Percentiles rank a stretch among this genome's conserved stretches.
phyloP scores from a whole-genome alignment of 2,329 filamentous ascomycete species.

The Blumeria graminis region DNA sequence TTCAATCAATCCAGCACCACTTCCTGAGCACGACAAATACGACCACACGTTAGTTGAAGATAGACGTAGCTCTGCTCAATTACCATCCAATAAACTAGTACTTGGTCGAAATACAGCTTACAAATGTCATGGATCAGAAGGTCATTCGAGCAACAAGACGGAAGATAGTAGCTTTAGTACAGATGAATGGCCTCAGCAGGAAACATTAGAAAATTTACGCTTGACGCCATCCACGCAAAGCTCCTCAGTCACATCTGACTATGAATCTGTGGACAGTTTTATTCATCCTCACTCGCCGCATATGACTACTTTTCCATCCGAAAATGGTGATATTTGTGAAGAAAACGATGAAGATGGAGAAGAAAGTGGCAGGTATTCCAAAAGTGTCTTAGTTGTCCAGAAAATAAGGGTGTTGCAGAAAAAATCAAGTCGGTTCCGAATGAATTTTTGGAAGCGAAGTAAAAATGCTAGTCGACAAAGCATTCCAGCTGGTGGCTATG shows the following conservation, averaged over 20 bases:
- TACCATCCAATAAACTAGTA: neutral
- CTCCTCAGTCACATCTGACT: constrained; percentile 32
- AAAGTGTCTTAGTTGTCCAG: constrained; percentile 20
- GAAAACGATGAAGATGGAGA: constrained; percentile 4
- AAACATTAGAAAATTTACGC: constrained; percentile 37
- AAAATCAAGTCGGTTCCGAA: constrained; percentile 36
- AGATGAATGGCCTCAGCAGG: constrained; percentile 37
- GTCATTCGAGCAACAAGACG: constrained; percentile 36
- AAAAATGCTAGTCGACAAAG: constrained; percentile 5
- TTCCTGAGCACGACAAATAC: neutral
- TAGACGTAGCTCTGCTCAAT: neutral
- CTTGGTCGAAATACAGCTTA: neutral
- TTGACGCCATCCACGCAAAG: constrained; percentile 40
- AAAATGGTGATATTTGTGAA: constrained; percentile 1
- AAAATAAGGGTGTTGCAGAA: constrained; percentile 31
- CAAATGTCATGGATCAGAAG: constrained; percentile 9
- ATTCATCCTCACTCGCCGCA: neutral
- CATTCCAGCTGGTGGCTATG: too few species aligned
- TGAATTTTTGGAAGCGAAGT: constrained; percentile 23
- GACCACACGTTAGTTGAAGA: neutral
- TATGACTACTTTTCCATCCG: neutral
- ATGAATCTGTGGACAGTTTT: constrained; percentile 1
- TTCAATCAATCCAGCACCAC: neutral
- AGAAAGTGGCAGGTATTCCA: constrained; percentile 4
- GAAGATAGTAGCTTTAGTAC: constrained; percentile 31